Conservation (phyloP, 148 eudicot genomes). For the Heliamphora exappendiculata region DNA sequence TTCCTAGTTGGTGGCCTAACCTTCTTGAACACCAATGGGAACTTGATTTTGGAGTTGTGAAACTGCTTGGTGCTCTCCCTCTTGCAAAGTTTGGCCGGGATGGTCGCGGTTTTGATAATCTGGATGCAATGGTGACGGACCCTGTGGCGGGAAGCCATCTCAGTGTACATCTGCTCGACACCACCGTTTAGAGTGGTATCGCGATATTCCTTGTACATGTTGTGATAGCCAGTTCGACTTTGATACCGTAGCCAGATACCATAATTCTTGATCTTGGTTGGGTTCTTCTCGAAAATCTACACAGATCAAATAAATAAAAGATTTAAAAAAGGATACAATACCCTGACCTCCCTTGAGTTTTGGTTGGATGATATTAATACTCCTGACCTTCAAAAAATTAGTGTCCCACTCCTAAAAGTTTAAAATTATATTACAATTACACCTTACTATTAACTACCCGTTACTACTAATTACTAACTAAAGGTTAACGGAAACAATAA, state of each 20-base stretch:
- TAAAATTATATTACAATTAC: too few relatives aligned
- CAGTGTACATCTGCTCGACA: slow-evolving; percentile 77
- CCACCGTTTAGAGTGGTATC: slow-evolving; percentile 73
- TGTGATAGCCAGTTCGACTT: slow-evolving; percentile 77
- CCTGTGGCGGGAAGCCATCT: slow-evolving; percentile 88
- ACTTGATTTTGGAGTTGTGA: slow-evolving; percentile 65
- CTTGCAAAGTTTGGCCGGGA: slow-evolving; percentile 78
- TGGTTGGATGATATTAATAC: too few relatives aligned
- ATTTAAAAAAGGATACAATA: too few relatives aligned
- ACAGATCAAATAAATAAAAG: too few relatives aligned
- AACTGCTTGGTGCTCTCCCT: slow-evolving; percentile 77
- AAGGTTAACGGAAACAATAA: too few relatives aligned
- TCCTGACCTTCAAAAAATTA: too few relatives aligned
- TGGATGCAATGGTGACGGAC: slow-evolving; percentile 80
- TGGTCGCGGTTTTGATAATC: slow-evolving; percentile 71
- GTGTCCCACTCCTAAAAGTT: too few relatives aligned
- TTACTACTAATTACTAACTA: too few relatives aligned
- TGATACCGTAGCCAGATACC: slow-evolving; percentile 82
- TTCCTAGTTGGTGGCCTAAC: slow-evolving; percentile 75
- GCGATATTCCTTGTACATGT: slow-evolving; percentile 93
- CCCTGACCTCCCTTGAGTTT: too few relatives aligned
- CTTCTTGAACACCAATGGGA: slow-evolving; percentile 73
- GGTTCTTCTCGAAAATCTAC: slow-evolving; percentile 83
- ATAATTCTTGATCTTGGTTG: slow-evolving; percentile 69
- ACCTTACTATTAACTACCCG: too few relatives aligned